These are phyloP conservation scores for Athelia sp. DNA, from an alignment of 1,284 basidiomycete genomes.

Conservation along the genomic window DNA sequence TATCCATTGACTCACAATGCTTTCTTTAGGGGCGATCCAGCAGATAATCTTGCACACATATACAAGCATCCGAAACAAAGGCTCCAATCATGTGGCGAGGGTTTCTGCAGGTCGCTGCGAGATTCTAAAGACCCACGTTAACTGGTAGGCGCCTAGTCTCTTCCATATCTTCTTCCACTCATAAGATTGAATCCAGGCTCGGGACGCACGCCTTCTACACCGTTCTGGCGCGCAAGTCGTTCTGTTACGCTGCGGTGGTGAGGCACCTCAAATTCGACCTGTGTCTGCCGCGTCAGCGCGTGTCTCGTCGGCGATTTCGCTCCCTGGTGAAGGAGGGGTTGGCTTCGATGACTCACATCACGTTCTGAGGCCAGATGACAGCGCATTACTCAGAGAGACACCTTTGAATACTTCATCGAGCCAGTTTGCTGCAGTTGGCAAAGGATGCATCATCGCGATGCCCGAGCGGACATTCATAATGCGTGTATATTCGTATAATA, in stretches of 20 bases:
- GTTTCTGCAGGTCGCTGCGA: slow-evolving; percentile 30
- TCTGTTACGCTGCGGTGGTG: slow-evolving; percentile 42
- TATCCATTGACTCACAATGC: background rate
- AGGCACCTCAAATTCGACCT: slow-evolving; percentile 47
- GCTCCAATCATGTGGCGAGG: slow-evolving; percentile 37
- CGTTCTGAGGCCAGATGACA: slow-evolving; percentile 19
- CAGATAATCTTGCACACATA: slow-evolving; percentile 56
- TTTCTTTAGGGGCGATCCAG: slow-evolving; percentile 43
- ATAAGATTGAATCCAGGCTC: slow-evolving; percentile 56
- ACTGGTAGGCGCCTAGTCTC: slow-evolving; percentile 48
- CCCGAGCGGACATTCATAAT: too few species aligned
- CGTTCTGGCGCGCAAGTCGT: slow-evolving; percentile 54
- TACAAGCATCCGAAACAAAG: slow-evolving; percentile 44
- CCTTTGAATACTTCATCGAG: too few species aligned
- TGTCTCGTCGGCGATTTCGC: slow-evolving; percentile 38
- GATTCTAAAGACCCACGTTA: slow-evolving; percentile 46
- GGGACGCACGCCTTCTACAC: slow-evolving; percentile 72
- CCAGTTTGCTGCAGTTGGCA: too few species aligned
- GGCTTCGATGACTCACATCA: slow-evolving; percentile 21
- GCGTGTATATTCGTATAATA: too few species aligned
- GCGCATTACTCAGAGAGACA: too few species aligned
- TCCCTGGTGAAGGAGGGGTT: slow-evolving; percentile 44
- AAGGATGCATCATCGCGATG: too few species aligned
- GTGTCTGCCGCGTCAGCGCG: slow-evolving; percentile 35
- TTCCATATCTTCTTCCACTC: background rate